Percentiles rank a stretch among this genome's conserved stretches.
phyloP scores from a whole-genome alignment of 805 yeast species.

The Naumovozyma dairenensis region DNA sequence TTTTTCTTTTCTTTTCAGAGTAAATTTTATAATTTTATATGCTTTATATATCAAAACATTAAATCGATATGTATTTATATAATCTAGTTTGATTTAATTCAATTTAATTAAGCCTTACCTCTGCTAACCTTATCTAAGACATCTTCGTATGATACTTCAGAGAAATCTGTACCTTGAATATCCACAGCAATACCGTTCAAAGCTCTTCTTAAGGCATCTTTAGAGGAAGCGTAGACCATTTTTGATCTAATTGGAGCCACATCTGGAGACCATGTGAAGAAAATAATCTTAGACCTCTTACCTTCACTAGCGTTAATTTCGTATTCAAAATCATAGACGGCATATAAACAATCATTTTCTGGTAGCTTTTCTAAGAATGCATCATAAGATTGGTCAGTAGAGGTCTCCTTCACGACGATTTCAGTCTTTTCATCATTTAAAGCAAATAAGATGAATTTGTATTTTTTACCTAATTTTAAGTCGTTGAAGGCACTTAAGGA shows the following conservation, averaged over 20 bases:
- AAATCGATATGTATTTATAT: too few relatives aligned
- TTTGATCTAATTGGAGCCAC: conserved; percentile 90
- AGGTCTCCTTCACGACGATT: conserved; percentile 81
- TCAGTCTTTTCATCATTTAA: conserved; percentile 81
- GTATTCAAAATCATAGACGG: conserved; percentile 94
- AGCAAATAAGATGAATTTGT: conserved; percentile 71
- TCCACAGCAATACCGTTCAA: conserved; percentile 90
- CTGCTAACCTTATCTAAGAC: conserved; percentile 80
- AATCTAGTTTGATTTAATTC: too few relatives aligned
- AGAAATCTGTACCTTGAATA: conserved; percentile 95
- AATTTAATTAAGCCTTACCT: too few relatives aligned
- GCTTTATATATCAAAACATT: too few relatives aligned
- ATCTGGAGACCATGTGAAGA: conserved; percentile 94
- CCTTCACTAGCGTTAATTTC: conserved; percentile 87
- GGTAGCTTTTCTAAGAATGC: conserved; percentile 80
- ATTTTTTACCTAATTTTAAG: conserved; percentile 85
- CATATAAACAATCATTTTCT: conserved; percentile 93
- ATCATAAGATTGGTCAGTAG: conserved; percentile 69
- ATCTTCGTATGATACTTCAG: conserved; percentile 91
- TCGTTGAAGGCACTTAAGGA: conserved; percentile 91
- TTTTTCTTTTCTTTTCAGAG: too few relatives aligned
- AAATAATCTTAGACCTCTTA: conserved; percentile 67
- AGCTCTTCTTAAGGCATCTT: conserved; percentile 95
- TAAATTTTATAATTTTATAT: too few relatives aligned
- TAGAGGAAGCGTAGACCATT: conserved; percentile 98